A percentile compares a stretch with the other conserved stretches of the same genome.
Evolutionary conservation across 805 yeast species (phyloP).

Genomic region (Candida khao-thaluensis): DNA sequence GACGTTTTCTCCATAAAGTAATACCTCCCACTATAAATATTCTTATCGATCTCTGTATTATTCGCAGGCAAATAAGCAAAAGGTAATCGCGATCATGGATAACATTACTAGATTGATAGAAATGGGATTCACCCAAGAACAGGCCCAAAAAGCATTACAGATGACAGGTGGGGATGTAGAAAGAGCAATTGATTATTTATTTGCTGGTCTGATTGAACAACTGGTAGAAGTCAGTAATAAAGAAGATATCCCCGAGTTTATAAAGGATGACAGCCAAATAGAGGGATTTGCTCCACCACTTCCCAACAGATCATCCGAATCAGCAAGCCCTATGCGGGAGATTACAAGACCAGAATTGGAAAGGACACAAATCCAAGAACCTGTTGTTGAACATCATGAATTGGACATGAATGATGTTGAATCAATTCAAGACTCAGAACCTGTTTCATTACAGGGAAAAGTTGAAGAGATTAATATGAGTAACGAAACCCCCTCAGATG

Average conservation of each 20-base stretch:
- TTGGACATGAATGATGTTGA: background rate
- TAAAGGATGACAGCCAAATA: background rate
- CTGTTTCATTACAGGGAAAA: background rate
- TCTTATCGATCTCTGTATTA: background rate
- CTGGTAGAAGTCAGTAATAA: slow-evolving; percentile 19
- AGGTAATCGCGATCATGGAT: too few species aligned
- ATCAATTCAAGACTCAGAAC: background rate
- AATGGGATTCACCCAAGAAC: slow-evolving; percentile 42
- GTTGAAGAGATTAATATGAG: background rate
- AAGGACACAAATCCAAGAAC: too few species aligned
- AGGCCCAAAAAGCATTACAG: slow-evolving; percentile 38
- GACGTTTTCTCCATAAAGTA: too few species aligned
- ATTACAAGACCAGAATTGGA: too few species aligned
- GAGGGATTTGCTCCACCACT: background rate
- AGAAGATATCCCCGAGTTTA: slow-evolving; percentile 12
- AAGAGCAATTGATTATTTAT: slow-evolving; percentile 32
- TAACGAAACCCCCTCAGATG: background rate
- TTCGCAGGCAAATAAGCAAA: too few species aligned
- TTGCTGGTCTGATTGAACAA: slow-evolving; percentile 22
- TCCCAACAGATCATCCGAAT: background rate
- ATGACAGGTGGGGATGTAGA: slow-evolving; percentile 24
- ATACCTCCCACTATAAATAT: too few species aligned
- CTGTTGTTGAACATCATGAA: background rate
- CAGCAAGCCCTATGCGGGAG: too few species aligned
- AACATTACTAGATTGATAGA: slow-evolving; percentile 16